Percentiles rank a stretch among this genome's conserved stretches.
These are phyloP conservation scores for Floccularia luteovirens DNA, from an alignment of 768 basidiomycete genomes.

Conservation along the genomic window DNA sequence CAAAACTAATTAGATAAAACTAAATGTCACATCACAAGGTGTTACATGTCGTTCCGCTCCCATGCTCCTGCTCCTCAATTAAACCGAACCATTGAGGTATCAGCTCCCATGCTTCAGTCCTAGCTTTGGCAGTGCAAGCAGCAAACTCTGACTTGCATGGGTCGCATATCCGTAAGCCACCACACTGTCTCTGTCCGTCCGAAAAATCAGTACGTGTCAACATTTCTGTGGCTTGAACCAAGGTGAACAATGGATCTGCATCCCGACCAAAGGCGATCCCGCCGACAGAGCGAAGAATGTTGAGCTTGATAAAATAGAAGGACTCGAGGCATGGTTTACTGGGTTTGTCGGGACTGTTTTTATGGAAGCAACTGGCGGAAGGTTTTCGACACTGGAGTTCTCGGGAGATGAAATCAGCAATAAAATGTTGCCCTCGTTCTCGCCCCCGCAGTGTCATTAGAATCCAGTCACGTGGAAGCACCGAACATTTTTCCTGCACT, in stretches of 20 bases:
- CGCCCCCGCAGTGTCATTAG: constrained; percentile 50
- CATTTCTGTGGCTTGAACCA: constrained; percentile 66
- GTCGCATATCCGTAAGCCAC: constrained; percentile 44
- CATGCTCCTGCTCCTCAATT: constrained; percentile 5
- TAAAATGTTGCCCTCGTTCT: constrained; percentile 53
- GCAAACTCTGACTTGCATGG: constrained; percentile 37
- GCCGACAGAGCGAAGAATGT: constrained; percentile 60
- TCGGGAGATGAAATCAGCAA: constrained; percentile 50
- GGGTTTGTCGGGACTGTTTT: constrained; percentile 20
- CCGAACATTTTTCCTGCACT: not conserved
- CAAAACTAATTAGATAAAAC: too few species aligned
- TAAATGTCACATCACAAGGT: not conserved
- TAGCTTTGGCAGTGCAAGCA: constrained; percentile 34
- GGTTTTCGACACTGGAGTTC: constrained; percentile 45
- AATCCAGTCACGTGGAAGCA: constrained; percentile 25
- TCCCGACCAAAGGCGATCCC: constrained; percentile 69
- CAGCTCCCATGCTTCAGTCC: constrained; percentile 54
- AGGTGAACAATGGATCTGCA: constrained; percentile 66
- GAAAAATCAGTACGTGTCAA: constrained; percentile 63
- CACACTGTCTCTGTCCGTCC: constrained; percentile 45
- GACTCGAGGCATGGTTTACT: constrained; percentile 51
- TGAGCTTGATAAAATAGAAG: constrained; percentile 72
- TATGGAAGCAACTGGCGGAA: constrained; percentile 40
- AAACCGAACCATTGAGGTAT: constrained; percentile 64
- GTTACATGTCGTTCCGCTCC: not conserved